Base-by-base conservation (phyloP, 176 grass and related monocot genomes). In the Paspalum vaginatum region DNA sequence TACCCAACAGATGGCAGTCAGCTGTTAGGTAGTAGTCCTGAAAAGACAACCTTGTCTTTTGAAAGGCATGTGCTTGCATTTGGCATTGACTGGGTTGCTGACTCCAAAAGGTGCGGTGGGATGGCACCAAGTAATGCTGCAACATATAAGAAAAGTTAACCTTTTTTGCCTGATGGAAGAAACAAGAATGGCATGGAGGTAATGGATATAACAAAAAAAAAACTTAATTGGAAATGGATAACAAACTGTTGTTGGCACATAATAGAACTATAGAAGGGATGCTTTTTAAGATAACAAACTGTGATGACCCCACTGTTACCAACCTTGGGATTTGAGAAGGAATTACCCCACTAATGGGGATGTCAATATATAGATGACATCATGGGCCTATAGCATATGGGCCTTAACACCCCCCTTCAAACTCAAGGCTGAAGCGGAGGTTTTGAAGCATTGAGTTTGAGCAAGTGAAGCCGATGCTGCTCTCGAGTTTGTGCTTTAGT, bases 1-100 rank as follows among this genome's bases (percentile, higher is more conserved):
- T 32, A 14, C 7, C 52, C 42, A 21, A 21, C 49, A 74, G 17
- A 55, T 73, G 69, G 27, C n/a, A 18, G 52, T n/a, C 70, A 74
- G 27, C 32, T 40, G 32, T 74, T 74, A 40, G 37, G 50, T 55
- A 74, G 49, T 38, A 20, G 11, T 56, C 10, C 71, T 74, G 71
- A 56, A 22, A 74, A 42, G 13, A 13, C 18, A 42, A 22, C 6
- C 20, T 22, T 74, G 20, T 17, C 51, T 54, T 74, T 74, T 56
- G 18, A 57, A 22, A 57, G 11, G 5, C 51, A 24, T 57, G 13
- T 58, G 17, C 50, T 20, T 75, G 57, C 16, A 43, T 58, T 74
- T 75, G 72, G 38, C 38, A 57, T n/a, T 26, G 27, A 7, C 2
- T 50, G 2, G 70, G 49, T 39, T 42, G 18, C 12, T 57, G 12